Base-by-base conservation (phyloP, 2,329 filamentous ascomycete genomes). In the Talaromyces sp. region DNA sequence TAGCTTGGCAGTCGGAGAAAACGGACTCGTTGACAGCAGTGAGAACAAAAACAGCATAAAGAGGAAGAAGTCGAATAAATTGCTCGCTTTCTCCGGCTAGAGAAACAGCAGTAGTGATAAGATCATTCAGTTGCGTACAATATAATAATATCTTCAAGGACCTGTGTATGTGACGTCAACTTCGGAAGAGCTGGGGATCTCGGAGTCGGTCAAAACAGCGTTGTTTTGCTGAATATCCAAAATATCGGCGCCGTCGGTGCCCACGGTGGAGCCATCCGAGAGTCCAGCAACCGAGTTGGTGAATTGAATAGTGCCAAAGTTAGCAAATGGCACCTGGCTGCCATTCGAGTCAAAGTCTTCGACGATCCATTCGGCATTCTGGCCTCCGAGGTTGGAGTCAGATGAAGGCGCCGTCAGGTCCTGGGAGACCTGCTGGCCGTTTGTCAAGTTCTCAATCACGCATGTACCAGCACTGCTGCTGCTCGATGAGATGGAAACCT, bases 341-440 rank as follows among this genome's bases (percentile, higher is more conserved):
- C 64, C 63, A 43, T 72, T 71, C 3, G 69, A 64, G 61, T 77
- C 70, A 63, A 81, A 83, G 60, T 83, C 81, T 73, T 86, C 84
- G 14, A 86, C 83, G 65, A 87, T 86, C 83, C 84, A 87, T 68
- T 87, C 84, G 11, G 83, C 84, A 62, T 85, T 85, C 65, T 80
- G 79, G 66, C 83, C 76, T 66, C 79, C 82, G 14, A 86, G 77
- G 4, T 70, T 73, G n/a, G 68, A 52, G 24, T 24, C 50, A 19
- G 61, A 65, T 6, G 70, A 67, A 55, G 82, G 73, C 57, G 72
- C 75, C 46, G 66, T 73, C 69, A 86, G 80, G 3, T 73, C 77
- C 72, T 87, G 80, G 17, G 76, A 78, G 29, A 82, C 83, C 4
- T 67, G 77, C 67, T 82, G 69, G 51, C 83, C 83, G 2, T 77